phyloP scores from a whole-genome alignment of 1,139 yeast species.

The Debaryomycetaceae sp. region DNA sequence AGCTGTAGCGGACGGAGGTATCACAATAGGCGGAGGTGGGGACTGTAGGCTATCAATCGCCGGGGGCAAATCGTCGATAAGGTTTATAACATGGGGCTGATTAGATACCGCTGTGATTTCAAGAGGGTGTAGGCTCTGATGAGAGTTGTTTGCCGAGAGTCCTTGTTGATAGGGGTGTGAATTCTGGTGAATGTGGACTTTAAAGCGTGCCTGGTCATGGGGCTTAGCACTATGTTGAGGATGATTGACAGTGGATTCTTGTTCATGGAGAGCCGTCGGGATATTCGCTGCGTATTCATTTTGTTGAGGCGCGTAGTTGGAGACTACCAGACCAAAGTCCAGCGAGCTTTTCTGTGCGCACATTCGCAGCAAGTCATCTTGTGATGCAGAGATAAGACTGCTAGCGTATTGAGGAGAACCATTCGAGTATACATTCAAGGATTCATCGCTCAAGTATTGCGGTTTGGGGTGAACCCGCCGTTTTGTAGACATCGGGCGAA shows the following conservation, averaged over 20 bases:
- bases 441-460: constrained; percentile 34
- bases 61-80: constrained; percentile 75
- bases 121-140: too few species aligned
- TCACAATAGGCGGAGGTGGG: constrained; percentile 89
- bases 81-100: constrained; percentile 78
- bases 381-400: too few species aligned
- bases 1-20: constrained; percentile 52
- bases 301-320: constrained; percentile 25
- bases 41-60: constrained; percentile 73
- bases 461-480: constrained; percentile 61
- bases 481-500: constrained; percentile 26
- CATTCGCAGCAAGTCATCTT: constrained; percentile 5
- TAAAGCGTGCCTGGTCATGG: too few species aligned
- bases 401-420: too few species aligned
- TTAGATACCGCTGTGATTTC: constrained; percentile 48
- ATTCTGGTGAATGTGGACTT: too few species aligned
- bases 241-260: neutral
- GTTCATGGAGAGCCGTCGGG: neutral
- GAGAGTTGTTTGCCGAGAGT: constrained; percentile 5
- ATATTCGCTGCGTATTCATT: neutral
- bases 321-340: constrained; percentile 21
- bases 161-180: too few species aligned
- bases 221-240: too few species aligned
- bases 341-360: constrained; percentile 9
- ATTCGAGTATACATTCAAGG: too few species aligned